Conservation (phyloP, 768 basidiomycete species). For the Tricholoma bakamatsutake region DNA sequence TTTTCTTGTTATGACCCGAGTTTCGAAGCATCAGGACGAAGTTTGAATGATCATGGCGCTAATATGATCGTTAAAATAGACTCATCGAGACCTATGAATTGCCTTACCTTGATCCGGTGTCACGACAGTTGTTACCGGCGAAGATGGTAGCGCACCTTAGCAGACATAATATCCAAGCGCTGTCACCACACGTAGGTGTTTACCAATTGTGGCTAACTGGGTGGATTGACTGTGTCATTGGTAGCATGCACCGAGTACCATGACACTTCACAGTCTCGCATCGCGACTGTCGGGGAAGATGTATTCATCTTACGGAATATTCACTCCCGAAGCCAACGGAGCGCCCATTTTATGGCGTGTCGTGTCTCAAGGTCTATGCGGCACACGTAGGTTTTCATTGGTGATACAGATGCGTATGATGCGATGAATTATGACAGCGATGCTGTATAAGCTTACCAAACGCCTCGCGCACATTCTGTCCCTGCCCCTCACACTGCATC, state of each 20-base stretch:
- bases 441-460: constrained; percentile 61
- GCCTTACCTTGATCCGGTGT: constrained; percentile 71
- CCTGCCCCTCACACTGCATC: constrained; percentile 56
- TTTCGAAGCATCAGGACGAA: too few species aligned
- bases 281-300: constrained; percentile 59
- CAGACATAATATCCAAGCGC: constrained; percentile 56
- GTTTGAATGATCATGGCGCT: constrained; percentile 1
- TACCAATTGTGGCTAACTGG: not conserved
- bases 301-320: constrained; percentile 47
- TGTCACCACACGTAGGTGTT: constrained; percentile 63
- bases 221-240: not conserved
- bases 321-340: constrained; percentile 69
- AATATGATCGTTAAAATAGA: constrained; percentile 33
- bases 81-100: constrained; percentile 69
- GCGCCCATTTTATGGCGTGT: constrained; percentile 77
- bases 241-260: constrained; percentile 61
- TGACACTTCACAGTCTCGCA: constrained; percentile 51
- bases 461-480: constrained; percentile 48
- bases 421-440: constrained; percentile 36
- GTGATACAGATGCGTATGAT: constrained; percentile 12
- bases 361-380: constrained; percentile 52
- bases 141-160: constrained; percentile 66
- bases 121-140: constrained; percentile 46
- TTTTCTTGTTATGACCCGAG: constrained; percentile 1
- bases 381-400: constrained; percentile 57